These are phyloP conservation scores for Pichia heedii DNA, from an alignment of 805 yeast species.

Conservation along the genomic window DNA sequence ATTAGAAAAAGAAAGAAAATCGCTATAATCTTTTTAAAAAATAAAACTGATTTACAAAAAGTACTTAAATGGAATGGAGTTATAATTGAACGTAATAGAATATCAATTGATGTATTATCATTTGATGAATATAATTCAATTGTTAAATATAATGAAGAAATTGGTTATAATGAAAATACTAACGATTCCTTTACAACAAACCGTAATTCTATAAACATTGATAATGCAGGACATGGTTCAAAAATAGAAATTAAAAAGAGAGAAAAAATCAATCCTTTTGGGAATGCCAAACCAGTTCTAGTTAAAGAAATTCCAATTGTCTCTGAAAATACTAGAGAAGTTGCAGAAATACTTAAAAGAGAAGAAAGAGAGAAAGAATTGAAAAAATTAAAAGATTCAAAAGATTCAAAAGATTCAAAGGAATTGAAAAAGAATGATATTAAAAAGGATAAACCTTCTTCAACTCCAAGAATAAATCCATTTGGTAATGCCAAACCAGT, in stretches of 20 bases:
- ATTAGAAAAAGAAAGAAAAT: slow-evolving; percentile 38
- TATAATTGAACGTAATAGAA: slow-evolving; percentile 28
- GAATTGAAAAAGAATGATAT: no score
- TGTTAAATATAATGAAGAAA: slow-evolving; percentile 20
- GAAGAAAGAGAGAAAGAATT: not conserved
- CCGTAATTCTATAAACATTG: not conserved
- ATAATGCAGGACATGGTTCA: slow-evolving; percentile 1
- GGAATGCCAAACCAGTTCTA: slow-evolving; percentile 59
- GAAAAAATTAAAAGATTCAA: no score
- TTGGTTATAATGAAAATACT: slow-evolving; percentile 21
- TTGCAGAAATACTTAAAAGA: not conserved
- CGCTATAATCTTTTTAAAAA: slow-evolving; percentile 52
- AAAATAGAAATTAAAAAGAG: not conserved
- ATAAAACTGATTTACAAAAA: slow-evolving; percentile 43
- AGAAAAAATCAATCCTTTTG: slow-evolving; percentile 56
- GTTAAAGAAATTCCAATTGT: slow-evolving; percentile 20
- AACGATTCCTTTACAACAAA: slow-evolving; percentile 10
- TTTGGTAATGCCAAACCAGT: slow-evolving; percentile 85
- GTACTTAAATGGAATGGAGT: slow-evolving; percentile 58
- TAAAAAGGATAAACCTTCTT: not conserved
- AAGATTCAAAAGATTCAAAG: no score
- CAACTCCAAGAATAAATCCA: slow-evolving; percentile 37
- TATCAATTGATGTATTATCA: slow-evolving; percentile 29
- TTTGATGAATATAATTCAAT: slow-evolving; percentile 31
- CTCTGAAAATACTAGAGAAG: slow-evolving; percentile 10